Evolutionary conservation across 306 rosid genomes (phyloP).

Genomic region (Medicago arabica): DNA sequence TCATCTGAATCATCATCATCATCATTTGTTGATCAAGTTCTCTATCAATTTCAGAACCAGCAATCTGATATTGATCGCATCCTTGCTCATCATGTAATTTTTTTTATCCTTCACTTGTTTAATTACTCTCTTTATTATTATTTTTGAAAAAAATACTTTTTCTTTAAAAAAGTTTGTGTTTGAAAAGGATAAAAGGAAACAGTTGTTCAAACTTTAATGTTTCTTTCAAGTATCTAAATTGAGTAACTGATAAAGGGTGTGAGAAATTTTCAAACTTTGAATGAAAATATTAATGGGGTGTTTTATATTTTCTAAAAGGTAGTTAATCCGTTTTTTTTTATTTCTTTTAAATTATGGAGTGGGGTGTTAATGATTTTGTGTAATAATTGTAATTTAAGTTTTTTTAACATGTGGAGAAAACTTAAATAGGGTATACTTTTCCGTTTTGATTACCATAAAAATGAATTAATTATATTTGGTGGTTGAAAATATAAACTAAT

Average conservation of each 20-base stretch:
- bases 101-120: not conserved
- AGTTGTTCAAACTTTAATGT: slow-evolving; percentile 1
- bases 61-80: slow-evolving; percentile 45
- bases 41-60: slow-evolving; percentile 45
- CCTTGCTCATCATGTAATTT: slow-evolving; percentile 48
- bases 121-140: not conserved
- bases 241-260: slow-evolving; percentile 20
- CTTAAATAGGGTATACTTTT: not conserved
- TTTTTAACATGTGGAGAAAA: not conserved
- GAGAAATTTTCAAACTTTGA: slow-evolving; percentile 33
- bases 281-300: slow-evolving; percentile 14
- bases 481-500: not conserved
- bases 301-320: not conserved
- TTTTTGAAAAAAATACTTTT: not conserved
- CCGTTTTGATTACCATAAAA: not conserved
- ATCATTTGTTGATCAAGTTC: slow-evolving; percentile 29
- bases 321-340: not conserved
- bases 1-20: slow-evolving; percentile 28
- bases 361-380: not conserved
- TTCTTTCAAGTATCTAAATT: not conserved
- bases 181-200: not conserved
- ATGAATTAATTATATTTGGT: not conserved
- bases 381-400: slow-evolving; percentile 1
- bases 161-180: not conserved
- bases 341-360: not conserved